Evolutionary conservation across 192 early-diverging fungal species (phyloP).

Genomic region (Coemansia sp.): DNA sequence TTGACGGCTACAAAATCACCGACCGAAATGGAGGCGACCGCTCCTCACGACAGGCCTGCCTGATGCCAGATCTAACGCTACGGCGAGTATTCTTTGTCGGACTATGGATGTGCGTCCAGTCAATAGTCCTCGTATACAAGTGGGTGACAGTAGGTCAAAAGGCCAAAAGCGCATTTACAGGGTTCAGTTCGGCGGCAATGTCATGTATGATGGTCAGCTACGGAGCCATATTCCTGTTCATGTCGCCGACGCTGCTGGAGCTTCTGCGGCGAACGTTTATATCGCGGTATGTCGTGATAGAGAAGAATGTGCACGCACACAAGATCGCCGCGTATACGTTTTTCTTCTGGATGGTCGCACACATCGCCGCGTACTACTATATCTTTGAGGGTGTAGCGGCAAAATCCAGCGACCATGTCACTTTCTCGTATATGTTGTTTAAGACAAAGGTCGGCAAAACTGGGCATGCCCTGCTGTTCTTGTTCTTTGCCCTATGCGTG

Average conservation of each 20-base stretch:
- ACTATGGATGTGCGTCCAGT: slow-evolving; percentile 65
- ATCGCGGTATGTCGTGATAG: slow-evolving; percentile 71
- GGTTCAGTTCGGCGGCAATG: slow-evolving; percentile 48
- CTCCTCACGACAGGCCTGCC: neutral
- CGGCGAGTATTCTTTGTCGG: slow-evolving; percentile 56
- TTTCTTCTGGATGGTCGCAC: slow-evolving; percentile 70
- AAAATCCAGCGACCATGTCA: slow-evolving; percentile 36
- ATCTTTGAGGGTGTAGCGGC: slow-evolving; percentile 58
- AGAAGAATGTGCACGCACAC: slow-evolving; percentile 86
- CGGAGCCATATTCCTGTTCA: slow-evolving; percentile 68
- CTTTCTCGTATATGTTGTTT: slow-evolving; percentile 58
- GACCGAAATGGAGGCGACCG: slow-evolving; percentile 17
- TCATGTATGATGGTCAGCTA: slow-evolving; percentile 59
- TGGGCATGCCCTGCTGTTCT: slow-evolving; percentile 61
- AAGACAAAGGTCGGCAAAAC: slow-evolving; percentile 69
- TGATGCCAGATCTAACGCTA: slow-evolving; percentile 52
- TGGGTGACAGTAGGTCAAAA: slow-evolving; percentile 59
- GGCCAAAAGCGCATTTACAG: slow-evolving; percentile 36
- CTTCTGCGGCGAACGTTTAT: slow-evolving; percentile 73
- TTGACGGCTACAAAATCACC: slow-evolving; percentile 47
- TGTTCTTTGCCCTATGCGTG: slow-evolving; percentile 42
- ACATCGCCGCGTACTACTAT: slow-evolving; percentile 73
- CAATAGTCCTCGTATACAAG: slow-evolving; percentile 58
- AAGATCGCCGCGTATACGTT: slow-evolving; percentile 76
- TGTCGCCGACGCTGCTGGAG: slow-evolving; percentile 80